A percentile compares a stretch with the other conserved stretches of the same genome.
phyloP scores from a whole-genome alignment of 371 early-diverging fungal species.

The Mortierella sp. region DNA sequence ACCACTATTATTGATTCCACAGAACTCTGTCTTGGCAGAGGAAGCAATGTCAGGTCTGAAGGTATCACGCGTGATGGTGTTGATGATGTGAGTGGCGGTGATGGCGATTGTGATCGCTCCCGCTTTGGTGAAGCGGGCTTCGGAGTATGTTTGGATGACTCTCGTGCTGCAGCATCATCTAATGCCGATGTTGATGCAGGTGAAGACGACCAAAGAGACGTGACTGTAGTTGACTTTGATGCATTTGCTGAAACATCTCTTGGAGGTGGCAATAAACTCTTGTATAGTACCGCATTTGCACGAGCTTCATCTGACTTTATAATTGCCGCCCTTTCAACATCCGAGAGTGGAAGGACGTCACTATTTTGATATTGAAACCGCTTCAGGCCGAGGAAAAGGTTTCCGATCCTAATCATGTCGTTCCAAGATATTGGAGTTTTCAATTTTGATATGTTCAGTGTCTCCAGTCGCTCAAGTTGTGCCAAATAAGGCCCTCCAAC shows the following conservation, averaged over 20 bases:
- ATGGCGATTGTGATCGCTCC: constrained; percentile 13
- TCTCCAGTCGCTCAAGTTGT: constrained; percentile 20
- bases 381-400: constrained; percentile 32
- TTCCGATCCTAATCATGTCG: constrained; percentile 38
- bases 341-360: constrained; percentile 29
- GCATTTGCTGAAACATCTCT: neutral
- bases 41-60: neutral
- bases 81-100: neutral
- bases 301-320: neutral
- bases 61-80: neutral
- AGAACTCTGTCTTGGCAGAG: neutral
- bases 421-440: constrained; percentile 27
- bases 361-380: constrained; percentile 30
- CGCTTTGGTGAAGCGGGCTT: constrained; percentile 7
- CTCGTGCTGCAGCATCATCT: neutral
- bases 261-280: neutral
- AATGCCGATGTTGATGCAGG: neutral
- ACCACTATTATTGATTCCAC: neutral
- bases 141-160: neutral
- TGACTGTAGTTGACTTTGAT: neutral
- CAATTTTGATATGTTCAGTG: constrained; percentile 21
- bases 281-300: neutral
- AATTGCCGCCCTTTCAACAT: neutral
- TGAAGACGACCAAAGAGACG: neutral
- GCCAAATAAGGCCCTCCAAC: constrained; percentile 14